Conservation (phyloP, 2,329 filamentous ascomycete genomes). For the Pyrenophora seminiperda region DNA sequence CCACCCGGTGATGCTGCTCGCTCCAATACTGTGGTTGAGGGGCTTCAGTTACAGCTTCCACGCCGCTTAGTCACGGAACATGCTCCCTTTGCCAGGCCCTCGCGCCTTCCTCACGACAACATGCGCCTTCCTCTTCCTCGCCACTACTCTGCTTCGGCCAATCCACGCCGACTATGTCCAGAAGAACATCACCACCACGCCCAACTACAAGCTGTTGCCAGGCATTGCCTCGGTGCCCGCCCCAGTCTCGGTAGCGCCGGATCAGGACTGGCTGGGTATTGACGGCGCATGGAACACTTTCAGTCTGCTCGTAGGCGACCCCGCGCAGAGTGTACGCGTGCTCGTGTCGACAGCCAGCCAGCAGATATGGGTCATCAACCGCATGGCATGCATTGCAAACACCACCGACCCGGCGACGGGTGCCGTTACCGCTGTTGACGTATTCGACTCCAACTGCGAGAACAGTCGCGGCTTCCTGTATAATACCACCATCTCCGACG, state of each 20-base stretch:
- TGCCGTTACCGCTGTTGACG: slow-evolving; percentile 25
- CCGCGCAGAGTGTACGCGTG: slow-evolving; percentile 60
- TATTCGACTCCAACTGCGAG: slow-evolving; percentile 52
- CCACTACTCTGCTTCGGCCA: slow-evolving; percentile 24
- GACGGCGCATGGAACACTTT: slow-evolving; percentile 69
- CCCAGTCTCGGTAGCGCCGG: slow-evolving; percentile 42
- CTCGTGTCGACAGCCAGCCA: slow-evolving; percentile 70
- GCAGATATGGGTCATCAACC: slow-evolving; percentile 70
- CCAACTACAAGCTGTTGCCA: slow-evolving; percentile 24
- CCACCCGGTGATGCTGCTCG: slow-evolving; percentile 33
- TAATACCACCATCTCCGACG: slow-evolving; percentile 58
- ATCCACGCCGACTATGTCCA: slow-evolving; percentile 30
- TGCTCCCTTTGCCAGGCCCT: slow-evolving; percentile 27
- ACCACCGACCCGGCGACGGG: slow-evolving; percentile 55
- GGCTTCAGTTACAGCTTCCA: slow-evolving; percentile 21
- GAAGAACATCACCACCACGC: slow-evolving; percentile 28
- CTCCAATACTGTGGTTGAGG: slow-evolving; percentile 30
- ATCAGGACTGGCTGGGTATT: slow-evolving; percentile 48
- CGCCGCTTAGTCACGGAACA: slow-evolving; percentile 31
- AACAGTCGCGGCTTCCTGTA: slow-evolving; percentile 65
- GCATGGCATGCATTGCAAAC: slow-evolving; percentile 30
- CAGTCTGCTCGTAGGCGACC: slow-evolving; percentile 62
- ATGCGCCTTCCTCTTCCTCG: slow-evolving; percentile 24
- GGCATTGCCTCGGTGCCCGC: slow-evolving; percentile 31
- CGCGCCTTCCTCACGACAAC: slow-evolving; percentile 21